Conservation (phyloP, 805 yeast species). For the Danielia oregonensis region DNA sequence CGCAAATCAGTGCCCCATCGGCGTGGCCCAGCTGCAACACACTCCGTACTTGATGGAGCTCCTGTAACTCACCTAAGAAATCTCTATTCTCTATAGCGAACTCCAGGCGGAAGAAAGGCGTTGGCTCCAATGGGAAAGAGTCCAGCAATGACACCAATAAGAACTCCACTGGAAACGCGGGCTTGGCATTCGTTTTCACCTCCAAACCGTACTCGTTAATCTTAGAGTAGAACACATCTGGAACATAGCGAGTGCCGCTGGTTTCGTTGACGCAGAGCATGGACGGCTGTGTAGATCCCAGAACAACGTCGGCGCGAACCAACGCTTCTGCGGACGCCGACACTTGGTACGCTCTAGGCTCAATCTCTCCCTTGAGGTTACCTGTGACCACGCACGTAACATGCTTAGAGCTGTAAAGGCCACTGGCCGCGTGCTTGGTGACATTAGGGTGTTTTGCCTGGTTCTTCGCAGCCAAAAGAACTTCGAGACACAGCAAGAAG, state of each 20-base stretch:
- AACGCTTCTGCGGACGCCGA: slow-evolving; percentile 84
- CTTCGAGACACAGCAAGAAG: slow-evolving; percentile 85
- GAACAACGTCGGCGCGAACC: slow-evolving; percentile 78
- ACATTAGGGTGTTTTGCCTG: slow-evolving; percentile 64
- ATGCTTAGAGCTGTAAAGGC: slow-evolving; percentile 78
- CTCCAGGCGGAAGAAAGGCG: slow-evolving; percentile 46
- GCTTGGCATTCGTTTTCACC: slow-evolving; percentile 64
- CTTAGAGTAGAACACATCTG: slow-evolving; percentile 84
- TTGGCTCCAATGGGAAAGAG: slow-evolving; percentile 75
- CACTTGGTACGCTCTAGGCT: slow-evolving; percentile 86
- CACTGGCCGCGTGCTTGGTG: slow-evolving; percentile 60
- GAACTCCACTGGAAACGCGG: slow-evolving; percentile 27
- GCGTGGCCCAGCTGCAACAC: slow-evolving; percentile 41
- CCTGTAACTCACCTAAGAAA: slow-evolving; percentile 71
- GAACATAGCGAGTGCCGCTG: slow-evolving; percentile 77
- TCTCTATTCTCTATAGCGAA: slow-evolving; percentile 83
- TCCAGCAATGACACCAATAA: slow-evolving; percentile 84
- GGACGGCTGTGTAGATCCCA: slow-evolving; percentile 88
- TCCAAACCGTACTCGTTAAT: slow-evolving; percentile 84
- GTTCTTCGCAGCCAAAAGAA: slow-evolving; percentile 74
- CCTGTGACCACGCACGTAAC: slow-evolving; percentile 94
- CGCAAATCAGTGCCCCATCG: slow-evolving; percentile 41
- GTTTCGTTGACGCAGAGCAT: slow-evolving; percentile 77
- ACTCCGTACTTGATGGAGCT: slow-evolving; percentile 49
- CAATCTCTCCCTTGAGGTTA: slow-evolving; percentile 84